phyloP scores from a whole-genome alignment of 768 basidiomycete species.

The Pleurotus cornucopiae region DNA sequence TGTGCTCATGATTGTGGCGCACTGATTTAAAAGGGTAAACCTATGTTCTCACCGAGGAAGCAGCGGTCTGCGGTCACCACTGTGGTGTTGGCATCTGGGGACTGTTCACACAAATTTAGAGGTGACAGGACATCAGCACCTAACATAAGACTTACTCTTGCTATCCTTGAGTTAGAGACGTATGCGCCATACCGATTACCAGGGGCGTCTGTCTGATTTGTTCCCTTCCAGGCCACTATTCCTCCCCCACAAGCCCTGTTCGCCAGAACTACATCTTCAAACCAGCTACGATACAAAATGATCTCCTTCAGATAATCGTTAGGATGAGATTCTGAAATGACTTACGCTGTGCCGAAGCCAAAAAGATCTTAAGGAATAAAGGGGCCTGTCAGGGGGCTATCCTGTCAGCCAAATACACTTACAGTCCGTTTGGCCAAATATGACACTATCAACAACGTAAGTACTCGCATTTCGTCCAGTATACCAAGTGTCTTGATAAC shows the following conservation, averaged over 20 bases:
- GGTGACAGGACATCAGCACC: neutral
- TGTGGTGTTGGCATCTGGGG: conserved; percentile 53
- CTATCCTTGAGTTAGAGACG: conserved; percentile 50
- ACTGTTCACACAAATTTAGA: conserved; percentile 26
- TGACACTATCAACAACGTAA: conserved; percentile 56
- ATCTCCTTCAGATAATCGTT: neutral
- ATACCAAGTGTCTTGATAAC: conserved; percentile 66
- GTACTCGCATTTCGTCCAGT: conserved; percentile 55
- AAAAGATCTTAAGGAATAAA: conserved; percentile 39
- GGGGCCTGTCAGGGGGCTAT: neutral
- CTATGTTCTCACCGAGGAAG: conserved; percentile 38
- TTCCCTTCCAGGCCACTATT: conserved; percentile 62
- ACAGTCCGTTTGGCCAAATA: conserved; percentile 67
- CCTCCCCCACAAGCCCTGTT: conserved; percentile 65
- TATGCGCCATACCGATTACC: conserved; percentile 54
- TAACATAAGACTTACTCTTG: conserved; percentile 36
- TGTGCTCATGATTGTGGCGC: neutral
- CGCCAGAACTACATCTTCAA: conserved; percentile 54
- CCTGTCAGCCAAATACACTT: conserved; percentile 13
- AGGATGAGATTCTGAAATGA: neutral
- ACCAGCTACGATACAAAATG: conserved; percentile 38
- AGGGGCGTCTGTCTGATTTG: conserved; percentile 46
- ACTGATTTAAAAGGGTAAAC: neutral
- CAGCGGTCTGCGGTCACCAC: conserved; percentile 39
- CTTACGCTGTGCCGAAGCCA: conserved; percentile 58